These are phyloP conservation scores for Penicillium waksmanii DNA, from an alignment of 495 filamentous ascomycete species.

Conservation along the genomic window DNA sequence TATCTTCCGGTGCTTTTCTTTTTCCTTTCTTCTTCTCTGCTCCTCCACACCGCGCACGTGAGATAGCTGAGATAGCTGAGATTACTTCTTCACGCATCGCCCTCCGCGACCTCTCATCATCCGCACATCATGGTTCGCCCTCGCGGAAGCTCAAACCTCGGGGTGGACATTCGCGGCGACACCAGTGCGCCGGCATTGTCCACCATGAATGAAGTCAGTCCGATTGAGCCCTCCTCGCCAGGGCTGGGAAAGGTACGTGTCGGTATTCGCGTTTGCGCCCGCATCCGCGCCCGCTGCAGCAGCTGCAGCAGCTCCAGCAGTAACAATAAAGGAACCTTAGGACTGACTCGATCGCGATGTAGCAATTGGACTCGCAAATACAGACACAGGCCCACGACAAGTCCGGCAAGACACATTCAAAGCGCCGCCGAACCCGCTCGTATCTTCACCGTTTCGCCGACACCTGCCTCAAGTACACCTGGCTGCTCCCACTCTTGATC, in stretches of 20 bases:
- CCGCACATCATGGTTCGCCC: conserved; percentile 44
- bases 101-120: neutral
- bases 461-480: conserved; percentile 72
- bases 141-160: conserved; percentile 53
- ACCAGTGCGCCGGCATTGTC: conserved; percentile 56
- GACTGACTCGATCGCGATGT: conserved; percentile 7
- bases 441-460: conserved; percentile 67
- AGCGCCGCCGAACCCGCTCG: conserved; percentile 59
- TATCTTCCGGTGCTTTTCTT: neutral
- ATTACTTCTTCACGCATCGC: neutral
- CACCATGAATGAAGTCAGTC: conserved; percentile 53
- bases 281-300: neutral
- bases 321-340: neutral
- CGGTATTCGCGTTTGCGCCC: neutral
- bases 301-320: neutral
- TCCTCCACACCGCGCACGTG: neutral
- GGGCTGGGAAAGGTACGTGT: conserved; percentile 44
- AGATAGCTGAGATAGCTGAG: neutral
- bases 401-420: conserved; percentile 43
- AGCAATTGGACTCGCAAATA: conserved; percentile 27
- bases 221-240: conserved; percentile 45
- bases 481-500: conserved; percentile 77
- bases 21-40: neutral
- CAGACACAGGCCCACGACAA: conserved; percentile 33
- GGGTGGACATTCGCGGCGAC: conserved; percentile 56